phyloP scores from a whole-genome alignment of 2,329 filamentous ascomycete species.

The Nigrospora osmanthi region DNA sequence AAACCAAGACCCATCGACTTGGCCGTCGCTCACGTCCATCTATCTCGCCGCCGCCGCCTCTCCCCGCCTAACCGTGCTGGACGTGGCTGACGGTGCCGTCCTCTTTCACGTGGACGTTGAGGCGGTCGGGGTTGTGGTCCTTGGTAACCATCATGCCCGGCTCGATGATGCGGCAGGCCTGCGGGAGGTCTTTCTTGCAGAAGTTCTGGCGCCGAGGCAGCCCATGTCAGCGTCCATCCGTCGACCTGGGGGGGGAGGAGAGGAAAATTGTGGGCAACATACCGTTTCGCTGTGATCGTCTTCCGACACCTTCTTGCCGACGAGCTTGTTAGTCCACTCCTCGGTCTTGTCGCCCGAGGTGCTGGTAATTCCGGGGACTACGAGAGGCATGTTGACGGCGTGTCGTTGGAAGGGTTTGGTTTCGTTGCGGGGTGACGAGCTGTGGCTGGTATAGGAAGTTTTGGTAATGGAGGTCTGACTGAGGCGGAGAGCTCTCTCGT shows the following conservation, averaged over 20 bases:
- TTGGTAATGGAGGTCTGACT: too few relatives aligned
- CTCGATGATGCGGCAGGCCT: slow-evolving; percentile 47
- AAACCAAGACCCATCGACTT: too few relatives aligned
- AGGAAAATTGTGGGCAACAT: too few relatives aligned
- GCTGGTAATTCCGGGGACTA: slow-evolving; percentile 49
- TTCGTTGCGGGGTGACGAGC: not conserved
- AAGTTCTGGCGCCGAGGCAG: slow-evolving; percentile 42
- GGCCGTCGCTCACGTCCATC: too few relatives aligned
- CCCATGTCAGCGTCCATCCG: not conserved
- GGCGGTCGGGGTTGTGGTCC: slow-evolving; percentile 43
- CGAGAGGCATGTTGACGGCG: slow-evolving; percentile 53
- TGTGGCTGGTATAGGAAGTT: too few relatives aligned
- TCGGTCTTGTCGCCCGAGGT: slow-evolving; percentile 36
- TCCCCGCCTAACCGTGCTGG: slow-evolving; percentile 38
- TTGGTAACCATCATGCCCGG: slow-evolving; percentile 50
- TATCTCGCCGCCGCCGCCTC: not conserved
- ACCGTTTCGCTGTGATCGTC: slow-evolving; percentile 44
- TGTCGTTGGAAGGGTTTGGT: not conserved
- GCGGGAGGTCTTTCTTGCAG: slow-evolving; percentile 50
- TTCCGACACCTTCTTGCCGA: slow-evolving; percentile 55
- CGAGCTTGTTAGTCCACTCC: slow-evolving; percentile 54
- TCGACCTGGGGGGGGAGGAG: too few relatives aligned
- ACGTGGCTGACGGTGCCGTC: slow-evolving; percentile 55
- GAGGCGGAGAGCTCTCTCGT: too few relatives aligned
- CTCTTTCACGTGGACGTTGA: slow-evolving; percentile 53